Percentiles rank a stretch among this genome's conserved stretches.
Evolutionary conservation across 768 basidiomycete genomes (phyloP).

Genomic region (Boletus reticuloceps): DNA sequence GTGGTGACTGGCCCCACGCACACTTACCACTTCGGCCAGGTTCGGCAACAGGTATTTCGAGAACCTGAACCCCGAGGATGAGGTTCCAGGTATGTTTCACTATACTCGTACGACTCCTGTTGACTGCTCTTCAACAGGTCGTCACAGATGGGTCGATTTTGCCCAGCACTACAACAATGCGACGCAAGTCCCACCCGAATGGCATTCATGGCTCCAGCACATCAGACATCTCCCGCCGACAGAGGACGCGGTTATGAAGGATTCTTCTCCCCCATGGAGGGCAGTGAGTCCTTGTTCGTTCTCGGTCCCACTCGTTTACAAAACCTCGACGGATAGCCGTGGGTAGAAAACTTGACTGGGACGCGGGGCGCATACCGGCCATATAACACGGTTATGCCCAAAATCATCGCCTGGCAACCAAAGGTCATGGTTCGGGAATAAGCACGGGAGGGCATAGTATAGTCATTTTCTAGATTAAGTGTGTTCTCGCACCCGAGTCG

Average conservation of each 20-base stretch:
- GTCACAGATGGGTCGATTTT: conserved; percentile 96
- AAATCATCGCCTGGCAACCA: conserved; percentile 83
- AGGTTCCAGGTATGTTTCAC: conserved; percentile 69
- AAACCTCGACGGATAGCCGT: conserved; percentile 49
- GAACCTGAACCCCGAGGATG: conserved; percentile 83
- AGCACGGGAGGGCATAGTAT: not conserved
- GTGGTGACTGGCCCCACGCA: not conserved
- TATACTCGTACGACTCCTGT: not conserved
- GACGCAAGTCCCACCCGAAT: conserved; percentile 92
- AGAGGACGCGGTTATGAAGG: conserved; percentile 70
- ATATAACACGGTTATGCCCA: conserved; percentile 85
- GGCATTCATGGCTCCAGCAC: conserved; percentile 95
- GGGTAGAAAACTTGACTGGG: conserved; percentile 87
- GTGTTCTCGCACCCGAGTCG: too few relatives aligned
- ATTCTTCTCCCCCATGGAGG: conserved; percentile 74
- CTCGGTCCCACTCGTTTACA: not conserved
- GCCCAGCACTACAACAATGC: conserved; percentile 89
- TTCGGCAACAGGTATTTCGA: conserved; percentile 96
- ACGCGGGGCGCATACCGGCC: conserved; percentile 87
- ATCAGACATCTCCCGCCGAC: conserved; percentile 82
- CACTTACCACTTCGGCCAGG: conserved; percentile 37
- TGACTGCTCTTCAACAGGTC: conserved; percentile 47
- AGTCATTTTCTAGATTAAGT: not conserved
- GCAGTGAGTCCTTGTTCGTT: conserved; percentile 52
- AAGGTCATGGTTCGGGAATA: conserved; percentile 53